Conservation (phyloP, 1,284 basidiomycete species). For the Ceratobasidium sp. region DNA sequence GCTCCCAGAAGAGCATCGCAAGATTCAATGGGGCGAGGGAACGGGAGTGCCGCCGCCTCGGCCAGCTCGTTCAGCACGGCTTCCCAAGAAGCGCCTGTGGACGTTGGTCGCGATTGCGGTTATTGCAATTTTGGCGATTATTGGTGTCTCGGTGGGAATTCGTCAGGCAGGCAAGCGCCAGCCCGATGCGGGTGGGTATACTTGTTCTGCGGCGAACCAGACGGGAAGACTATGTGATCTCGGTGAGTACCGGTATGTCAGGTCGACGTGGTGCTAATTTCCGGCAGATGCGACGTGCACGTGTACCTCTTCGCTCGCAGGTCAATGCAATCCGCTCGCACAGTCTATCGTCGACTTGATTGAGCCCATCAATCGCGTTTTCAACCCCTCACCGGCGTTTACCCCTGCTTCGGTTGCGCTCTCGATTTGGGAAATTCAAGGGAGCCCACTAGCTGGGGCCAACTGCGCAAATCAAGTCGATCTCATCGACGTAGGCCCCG, state of each 20-base stretch:
- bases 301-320: conserved; percentile 57
- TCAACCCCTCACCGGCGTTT: conserved; percentile 54
- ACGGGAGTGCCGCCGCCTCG: conserved; percentile 41
- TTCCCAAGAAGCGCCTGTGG: conserved; percentile 45
- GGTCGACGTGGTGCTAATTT: not conserved
- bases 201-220: conserved; percentile 52
- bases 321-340: conserved; percentile 62
- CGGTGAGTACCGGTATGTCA: conserved; percentile 51
- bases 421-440: conserved; percentile 59
- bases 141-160: conserved; percentile 54
- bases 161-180: conserved; percentile 45
- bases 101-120: conserved; percentile 49
- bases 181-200: conserved; percentile 44
- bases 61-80: not conserved
- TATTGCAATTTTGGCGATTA: conserved; percentile 50
- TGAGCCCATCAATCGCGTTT: conserved; percentile 58
- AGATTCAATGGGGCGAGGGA: conserved; percentile 42
- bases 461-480: conserved; percentile 61
- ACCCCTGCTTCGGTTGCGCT: conserved; percentile 55
- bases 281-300: conserved; percentile 64
- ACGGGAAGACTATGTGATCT: conserved; percentile 62
- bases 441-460: conserved; percentile 49
- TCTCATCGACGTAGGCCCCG: conserved; percentile 62
- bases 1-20: conserved; percentile 30
- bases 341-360: conserved; percentile 58